Conservation (phyloP, 768 basidiomycete genomes). For the Lactarius vividus region DNA sequence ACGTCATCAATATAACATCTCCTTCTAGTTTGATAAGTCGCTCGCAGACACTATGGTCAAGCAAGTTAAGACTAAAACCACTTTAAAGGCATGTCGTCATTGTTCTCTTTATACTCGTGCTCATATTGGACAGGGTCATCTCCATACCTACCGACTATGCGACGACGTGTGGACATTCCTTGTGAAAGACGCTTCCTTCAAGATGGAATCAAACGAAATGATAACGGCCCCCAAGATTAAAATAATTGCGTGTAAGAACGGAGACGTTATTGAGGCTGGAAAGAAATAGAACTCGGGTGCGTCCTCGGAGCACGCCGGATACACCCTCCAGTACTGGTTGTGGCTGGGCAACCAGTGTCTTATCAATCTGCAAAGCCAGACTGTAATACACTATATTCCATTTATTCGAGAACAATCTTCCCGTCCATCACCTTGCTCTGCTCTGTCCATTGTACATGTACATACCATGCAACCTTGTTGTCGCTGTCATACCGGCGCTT, state of each 20-base stretch:
- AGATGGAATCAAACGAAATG: conserved; percentile 89
- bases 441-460: conserved; percentile 10
- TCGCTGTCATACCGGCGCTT: conserved; percentile 11
- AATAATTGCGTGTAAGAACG: conserved; percentile 98
- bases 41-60: conserved; percentile 90
- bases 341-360: not conserved
- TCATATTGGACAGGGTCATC: conserved; percentile 55
- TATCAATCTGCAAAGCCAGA: not conserved
- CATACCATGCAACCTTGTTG: not conserved
- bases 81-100: conserved; percentile 65
- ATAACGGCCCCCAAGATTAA: conserved; percentile 79
- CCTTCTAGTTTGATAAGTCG: conserved; percentile 87
- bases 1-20: conserved; percentile 7
- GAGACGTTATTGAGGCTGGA: conserved; percentile 77
- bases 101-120: conserved; percentile 3
- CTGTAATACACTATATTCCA: conserved; percentile 24
- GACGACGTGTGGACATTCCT: conserved; percentile 99
- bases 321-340: not conserved
- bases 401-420: conserved; percentile 5
- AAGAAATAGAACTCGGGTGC: conserved; percentile 54
- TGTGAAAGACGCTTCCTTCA: conserved; percentile 88
- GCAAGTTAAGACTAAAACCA: conserved; percentile 93
- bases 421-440: conserved; percentile 6
- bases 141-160: conserved; percentile 88
- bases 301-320: not conserved